A percentile compares a stretch with the other conserved stretches of the same genome.
Conservation (phyloP, 805 yeast genomes). For the Diddensiella caesifluorescens region DNA sequence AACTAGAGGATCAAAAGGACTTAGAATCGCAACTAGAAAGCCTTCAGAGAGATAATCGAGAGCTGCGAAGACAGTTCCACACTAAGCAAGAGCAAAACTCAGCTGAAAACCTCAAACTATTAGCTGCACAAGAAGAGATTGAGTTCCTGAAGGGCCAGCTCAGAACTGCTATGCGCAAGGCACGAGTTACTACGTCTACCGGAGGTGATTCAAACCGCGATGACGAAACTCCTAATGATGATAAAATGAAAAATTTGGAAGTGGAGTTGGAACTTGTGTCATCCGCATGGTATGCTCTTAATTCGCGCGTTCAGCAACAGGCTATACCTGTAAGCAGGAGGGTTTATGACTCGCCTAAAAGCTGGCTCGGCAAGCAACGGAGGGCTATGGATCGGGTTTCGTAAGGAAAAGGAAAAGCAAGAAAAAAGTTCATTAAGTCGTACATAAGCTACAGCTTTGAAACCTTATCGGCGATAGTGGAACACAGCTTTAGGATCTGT, state of each 20-base stretch:
- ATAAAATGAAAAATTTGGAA: constrained; percentile 2
- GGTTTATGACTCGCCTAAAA: constrained; percentile 22
- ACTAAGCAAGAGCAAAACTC: not conserved
- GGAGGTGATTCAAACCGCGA: not conserved
- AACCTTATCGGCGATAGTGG: not conserved
- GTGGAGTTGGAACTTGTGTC: constrained; percentile 24
- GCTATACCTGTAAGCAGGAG: constrained; percentile 22
- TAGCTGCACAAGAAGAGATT: constrained; percentile 1
- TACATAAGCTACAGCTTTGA: constrained; percentile 4
- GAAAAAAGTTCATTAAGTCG: not conserved
- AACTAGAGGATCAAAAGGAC: constrained; percentile 10
- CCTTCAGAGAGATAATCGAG: constrained; percentile 8
- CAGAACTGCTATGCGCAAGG: not conserved
- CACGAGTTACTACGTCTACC: not conserved
- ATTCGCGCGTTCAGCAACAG: constrained; percentile 27
- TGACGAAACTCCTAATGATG: not conserved
- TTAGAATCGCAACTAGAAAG: constrained; percentile 1
- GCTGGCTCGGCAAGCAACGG: constrained; percentile 28
- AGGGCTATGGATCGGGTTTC: constrained; percentile 20
- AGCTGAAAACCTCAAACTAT: too few species aligned
- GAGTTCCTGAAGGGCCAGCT: constrained; percentile 1
- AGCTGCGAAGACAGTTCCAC: constrained; percentile 1
- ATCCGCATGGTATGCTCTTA: constrained; percentile 28
- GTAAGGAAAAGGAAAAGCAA: too few species aligned
- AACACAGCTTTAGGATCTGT: constrained; percentile 18